Percentiles rank a stretch among this genome's conserved stretches.
These are phyloP conservation scores for Bipolaris zeicola DNA, from an alignment of 2,329 filamentous ascomycete genomes.

Conservation along the genomic window DNA sequence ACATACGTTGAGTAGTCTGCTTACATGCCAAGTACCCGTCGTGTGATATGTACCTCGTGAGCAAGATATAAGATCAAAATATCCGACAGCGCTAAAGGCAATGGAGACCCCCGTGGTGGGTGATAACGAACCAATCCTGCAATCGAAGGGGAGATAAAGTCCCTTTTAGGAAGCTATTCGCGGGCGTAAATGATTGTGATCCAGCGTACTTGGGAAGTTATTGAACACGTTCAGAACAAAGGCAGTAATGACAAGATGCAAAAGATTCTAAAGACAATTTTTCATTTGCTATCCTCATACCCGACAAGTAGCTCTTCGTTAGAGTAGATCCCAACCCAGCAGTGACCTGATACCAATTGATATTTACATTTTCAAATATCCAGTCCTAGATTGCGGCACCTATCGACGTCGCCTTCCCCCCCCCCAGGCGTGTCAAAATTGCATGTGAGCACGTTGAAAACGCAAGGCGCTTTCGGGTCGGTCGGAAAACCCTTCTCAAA, in stretches of 20 bases:
- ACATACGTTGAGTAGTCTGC: no score
- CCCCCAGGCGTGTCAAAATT: background rate
- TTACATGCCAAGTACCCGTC: no score
- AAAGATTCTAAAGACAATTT: background rate
- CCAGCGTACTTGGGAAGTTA: no score
- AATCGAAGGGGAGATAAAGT: no score
- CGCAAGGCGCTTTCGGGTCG: background rate
- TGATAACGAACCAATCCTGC: background rate
- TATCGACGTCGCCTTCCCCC: background rate
- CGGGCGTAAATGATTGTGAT: no score
- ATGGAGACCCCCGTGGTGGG: background rate
- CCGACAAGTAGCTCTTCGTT: background rate
- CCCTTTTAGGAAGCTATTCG: no score
- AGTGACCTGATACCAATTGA: background rate
- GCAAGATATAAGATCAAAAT: no score
- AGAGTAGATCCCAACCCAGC: background rate
- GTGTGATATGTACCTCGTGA: no score
- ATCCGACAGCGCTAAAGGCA: no score
- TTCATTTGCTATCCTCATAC: background rate
- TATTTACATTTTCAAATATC: background rate
- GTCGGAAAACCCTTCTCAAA: constrained; percentile 1
- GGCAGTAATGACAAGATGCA: background rate
- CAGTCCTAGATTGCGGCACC: background rate
- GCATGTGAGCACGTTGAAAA: background rate
- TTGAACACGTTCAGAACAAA: background rate